Base-by-base conservation (phyloP, 2,329 filamentous ascomycete genomes). In the Gremmenia infestans region DNA sequence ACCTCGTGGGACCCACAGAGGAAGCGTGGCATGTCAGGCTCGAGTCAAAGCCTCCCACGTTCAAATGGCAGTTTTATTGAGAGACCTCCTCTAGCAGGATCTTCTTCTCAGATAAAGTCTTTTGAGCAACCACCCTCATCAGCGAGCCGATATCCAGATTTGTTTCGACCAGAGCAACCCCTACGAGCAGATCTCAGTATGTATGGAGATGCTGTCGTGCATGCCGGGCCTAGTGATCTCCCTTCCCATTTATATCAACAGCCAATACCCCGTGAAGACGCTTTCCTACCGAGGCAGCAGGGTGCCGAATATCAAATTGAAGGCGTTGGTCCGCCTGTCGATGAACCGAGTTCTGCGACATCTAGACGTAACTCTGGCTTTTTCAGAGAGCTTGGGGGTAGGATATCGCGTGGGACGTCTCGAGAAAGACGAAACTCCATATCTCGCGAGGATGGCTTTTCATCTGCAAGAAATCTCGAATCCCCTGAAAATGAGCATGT, bases 371-470 rank as follows among this genome's bases (percentile, higher is more conserved):
- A 72, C 54, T 77, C 73, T 11, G 74, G 70, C 19, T 67, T 82
- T n/a, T 77, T 83, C 59, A 81, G 79, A 59, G 78, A 79, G 15
- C 70, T 81, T 51, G 75, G 78, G 3, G 74, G 73, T 52, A 74
- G 74, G 53, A 70, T 80, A 45, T 64, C 63, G 28, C 65, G 67
- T 7, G 58, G 48, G 5, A 57, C 62, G 17, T 69, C 63, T 17
- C 59, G 66, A 53, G 67, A 69, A 32, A 56, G 67, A 50, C 45
- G 48, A 17, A 53, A 53, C 25, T 64, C 65, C 9, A 40, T 58
- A 8, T 62, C 65, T 19, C 56, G 52, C 25, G 60, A 61, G 32
- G 54, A 35, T 17, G 57, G 48, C 9, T 7, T 51, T 4, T 32
- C 48, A 1, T 60, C 62, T 45, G 43, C 32, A 9, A 48, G 53